Evolutionary conservation across 1,139 yeast genomes (phyloP).

Genomic region (Nakaseomyces delphensis): DNA sequence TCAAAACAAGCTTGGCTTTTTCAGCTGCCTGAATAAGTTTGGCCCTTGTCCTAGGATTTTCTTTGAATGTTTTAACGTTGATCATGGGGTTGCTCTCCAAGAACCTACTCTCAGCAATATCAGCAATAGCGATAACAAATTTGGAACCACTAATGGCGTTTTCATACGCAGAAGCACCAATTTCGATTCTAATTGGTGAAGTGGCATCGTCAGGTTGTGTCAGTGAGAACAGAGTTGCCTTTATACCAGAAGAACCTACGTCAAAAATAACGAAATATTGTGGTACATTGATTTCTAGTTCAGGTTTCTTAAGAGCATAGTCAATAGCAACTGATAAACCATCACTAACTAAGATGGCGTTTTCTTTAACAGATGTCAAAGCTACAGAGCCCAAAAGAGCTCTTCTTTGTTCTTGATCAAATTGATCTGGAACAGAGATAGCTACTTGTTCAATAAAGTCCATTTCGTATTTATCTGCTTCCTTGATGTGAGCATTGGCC

Average conservation of each 20-base stretch:
- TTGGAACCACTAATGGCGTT: constrained; percentile 62
- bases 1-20: constrained; percentile 72
- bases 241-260: constrained; percentile 88
- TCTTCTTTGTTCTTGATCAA: constrained; percentile 53
- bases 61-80: constrained; percentile 35
- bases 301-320: constrained; percentile 39
- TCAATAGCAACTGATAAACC: constrained; percentile 87
- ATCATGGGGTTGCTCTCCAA: constrained; percentile 33
- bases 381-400: constrained; percentile 64
- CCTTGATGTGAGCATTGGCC: constrained; percentile 46
- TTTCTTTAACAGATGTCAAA: constrained; percentile 24
- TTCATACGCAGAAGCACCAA: constrained; percentile 67
- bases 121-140: constrained; percentile 58
- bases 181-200: constrained; percentile 40
- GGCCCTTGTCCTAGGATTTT: constrained; percentile 52
- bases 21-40: constrained; percentile 78
- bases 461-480: constrained; percentile 37
- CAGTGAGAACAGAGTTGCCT: constrained; percentile 72
- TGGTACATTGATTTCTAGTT: constrained; percentile 36
- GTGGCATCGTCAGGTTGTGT: constrained; percentile 38
- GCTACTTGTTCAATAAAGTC: constrained; percentile 46
- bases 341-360: constrained; percentile 75
- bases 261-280: constrained; percentile 74
- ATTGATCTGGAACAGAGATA: constrained; percentile 70
- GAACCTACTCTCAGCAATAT: constrained; percentile 52